Evolutionary conservation across 495 filamentous ascomycete species (phyloP).

Genomic region (Saxophila tyrrhenica): DNA sequence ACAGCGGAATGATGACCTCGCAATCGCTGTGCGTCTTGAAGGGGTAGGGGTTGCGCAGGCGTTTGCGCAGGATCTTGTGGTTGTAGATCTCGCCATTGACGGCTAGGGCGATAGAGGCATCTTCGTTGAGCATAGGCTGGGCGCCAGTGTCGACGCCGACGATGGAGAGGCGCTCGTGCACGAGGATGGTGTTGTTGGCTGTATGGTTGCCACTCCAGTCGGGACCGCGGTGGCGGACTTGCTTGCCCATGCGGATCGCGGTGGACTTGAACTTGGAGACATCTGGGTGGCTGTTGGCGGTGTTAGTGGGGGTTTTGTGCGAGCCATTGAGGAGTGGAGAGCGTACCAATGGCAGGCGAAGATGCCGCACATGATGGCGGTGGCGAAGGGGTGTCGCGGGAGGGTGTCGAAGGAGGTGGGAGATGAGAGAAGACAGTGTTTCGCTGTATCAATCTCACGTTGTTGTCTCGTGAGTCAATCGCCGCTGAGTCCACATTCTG

Average conservation of each 20-base stretch:
- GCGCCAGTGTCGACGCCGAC: conserved; percentile 95
- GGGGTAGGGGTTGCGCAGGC: conserved; percentile 64
- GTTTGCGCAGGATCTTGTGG: conserved; percentile 84
- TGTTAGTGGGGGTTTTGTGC: conserved; percentile 32
- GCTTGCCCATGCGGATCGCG: conserved; percentile 89
- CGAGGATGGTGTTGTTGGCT: conserved; percentile 84
- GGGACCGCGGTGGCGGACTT: conserved; percentile 92
- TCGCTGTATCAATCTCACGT: neutral
- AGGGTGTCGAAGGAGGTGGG: neutral
- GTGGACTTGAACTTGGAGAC: conserved; percentile 94
- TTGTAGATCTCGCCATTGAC: conserved; percentile 99
- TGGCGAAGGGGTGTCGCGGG: neutral
- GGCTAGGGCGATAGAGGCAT: conserved; percentile 75
- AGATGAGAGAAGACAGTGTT: too few relatives aligned
- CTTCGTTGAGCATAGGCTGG: conserved; percentile 86
- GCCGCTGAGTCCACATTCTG: too few relatives aligned
- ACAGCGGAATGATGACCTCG: conserved; percentile 94
- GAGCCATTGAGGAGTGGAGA: neutral
- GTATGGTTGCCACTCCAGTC: conserved; percentile 97
- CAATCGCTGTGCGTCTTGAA: conserved; percentile 98
- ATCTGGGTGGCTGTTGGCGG: conserved; percentile 64
- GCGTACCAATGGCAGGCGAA: conserved; percentile 86
- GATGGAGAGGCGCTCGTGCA: conserved; percentile 93
- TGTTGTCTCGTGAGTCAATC: neutral
- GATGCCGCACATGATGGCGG: conserved; percentile 51